Base-by-base conservation (phyloP, 1,284 basidiomycete genomes). In the Erythrobasidium hasegawianum region DNA sequence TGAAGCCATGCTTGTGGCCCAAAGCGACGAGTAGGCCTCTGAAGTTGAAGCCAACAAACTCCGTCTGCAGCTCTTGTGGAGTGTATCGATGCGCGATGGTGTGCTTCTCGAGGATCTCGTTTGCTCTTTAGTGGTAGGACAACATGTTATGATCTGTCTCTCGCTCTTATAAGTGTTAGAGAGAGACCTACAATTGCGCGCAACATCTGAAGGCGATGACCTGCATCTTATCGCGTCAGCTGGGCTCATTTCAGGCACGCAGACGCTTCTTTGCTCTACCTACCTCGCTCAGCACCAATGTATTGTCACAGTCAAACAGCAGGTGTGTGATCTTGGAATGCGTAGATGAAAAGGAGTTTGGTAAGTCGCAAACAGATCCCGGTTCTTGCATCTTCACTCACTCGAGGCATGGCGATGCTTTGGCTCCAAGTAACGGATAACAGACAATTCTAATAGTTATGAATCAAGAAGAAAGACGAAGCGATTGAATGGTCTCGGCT, bases 21-120 rank as follows among this genome's bases (percentile, higher is more conserved):
- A 67, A 29, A 24, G 64, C 43, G 16, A 16, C 14, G 33, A 67
- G 49, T 10, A 67, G 27, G 2, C 52, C 52, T 16, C 64, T 57
- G 41, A 67, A 67, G 54, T 67, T 67, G 18, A 40, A 47, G 27
- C 64, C 64, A 14, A 67, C 64, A 53, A 67, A 67, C 29, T 59
- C 64, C 45, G n/a, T 41, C 41, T 59, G 57, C 50, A 67, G 43
- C 24, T 61, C 41, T 1, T 29, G 64, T 13, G 55, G 55, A 22
- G 29, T 47, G 52, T 67, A 67, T 5, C 26, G 29, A 38, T 65
- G 33, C 18, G 41, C 45, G 24, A 61, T 29, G 27, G 26, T 20
- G 57, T 67, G 57, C 57, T 59, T 47, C 29, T 24, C n/a, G 2
- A 4, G 29, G 18, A 57, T 38, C 26, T 58, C 5, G 27, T 13